Conservation (phyloP, 345 rosid genomes). For the Populus nigra region DNA sequence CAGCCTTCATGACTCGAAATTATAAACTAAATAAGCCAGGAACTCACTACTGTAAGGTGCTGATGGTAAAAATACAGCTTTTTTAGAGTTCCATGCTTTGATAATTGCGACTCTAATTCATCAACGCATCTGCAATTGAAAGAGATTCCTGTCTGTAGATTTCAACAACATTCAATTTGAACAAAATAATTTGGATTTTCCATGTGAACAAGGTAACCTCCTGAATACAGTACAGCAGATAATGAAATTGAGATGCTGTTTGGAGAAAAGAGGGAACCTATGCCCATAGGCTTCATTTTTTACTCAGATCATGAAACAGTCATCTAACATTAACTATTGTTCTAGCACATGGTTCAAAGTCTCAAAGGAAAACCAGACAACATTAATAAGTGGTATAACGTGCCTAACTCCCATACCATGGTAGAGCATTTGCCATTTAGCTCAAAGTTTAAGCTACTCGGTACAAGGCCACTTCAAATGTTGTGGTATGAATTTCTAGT, state of each 20-base stretch:
- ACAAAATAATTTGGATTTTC: not conserved
- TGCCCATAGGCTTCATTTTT: not conserved
- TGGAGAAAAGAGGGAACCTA: not conserved
- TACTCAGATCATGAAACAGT: not conserved
- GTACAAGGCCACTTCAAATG: not conserved
- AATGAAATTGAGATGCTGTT: not conserved
- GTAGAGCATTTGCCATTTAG: not conserved
- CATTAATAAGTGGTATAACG: not conserved
- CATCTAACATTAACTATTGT: not conserved
- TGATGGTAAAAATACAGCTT: conserved; percentile 91
- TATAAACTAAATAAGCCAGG: conserved; percentile 2
- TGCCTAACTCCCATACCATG: not conserved
- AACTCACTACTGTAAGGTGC: conserved; percentile 83
- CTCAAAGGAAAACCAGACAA: not conserved
- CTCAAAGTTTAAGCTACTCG: not conserved
- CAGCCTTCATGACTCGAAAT: conserved; percentile 1
- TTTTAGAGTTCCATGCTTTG: conserved; percentile 95
- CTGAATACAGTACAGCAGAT: not conserved
- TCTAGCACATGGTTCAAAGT: not conserved
- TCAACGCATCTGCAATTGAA: conserved; percentile 77
- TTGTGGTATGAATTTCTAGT: not conserved
- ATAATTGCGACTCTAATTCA: conserved; percentile 85
- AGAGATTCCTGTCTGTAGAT: conserved; percentile 4
- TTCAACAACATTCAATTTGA: not conserved
- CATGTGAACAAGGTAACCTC: not conserved